A percentile compares a stretch with the other conserved stretches of the same genome.
phyloP scores from a whole-genome alignment of 768 basidiomycete species.

The Suillus placidus region DNA sequence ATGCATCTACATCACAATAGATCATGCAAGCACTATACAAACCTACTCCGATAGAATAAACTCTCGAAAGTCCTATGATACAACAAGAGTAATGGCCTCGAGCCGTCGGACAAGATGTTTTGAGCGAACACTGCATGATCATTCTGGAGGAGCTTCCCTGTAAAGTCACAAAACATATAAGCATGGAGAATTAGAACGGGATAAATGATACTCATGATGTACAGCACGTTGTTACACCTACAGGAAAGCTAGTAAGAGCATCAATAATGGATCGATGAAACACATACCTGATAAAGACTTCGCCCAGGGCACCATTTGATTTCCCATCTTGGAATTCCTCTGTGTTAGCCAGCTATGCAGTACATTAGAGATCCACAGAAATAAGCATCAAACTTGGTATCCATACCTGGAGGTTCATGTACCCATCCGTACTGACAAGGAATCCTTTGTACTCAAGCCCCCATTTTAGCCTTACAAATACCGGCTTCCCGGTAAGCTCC shows the following conservation, averaged over 20 bases:
- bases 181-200: slow-evolving; percentile 3
- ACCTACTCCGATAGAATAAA: not conserved
- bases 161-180: slow-evolving; percentile 41
- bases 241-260: slow-evolving; percentile 17
- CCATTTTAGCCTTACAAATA: slow-evolving; percentile 97
- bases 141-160: slow-evolving; percentile 75
- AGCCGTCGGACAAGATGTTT: not conserved
- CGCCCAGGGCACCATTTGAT: slow-evolving; percentile 95
- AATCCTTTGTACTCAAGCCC: slow-evolving; percentile 99
- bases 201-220: slow-evolving; percentile 75
- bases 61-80: slow-evolving; percentile 3
- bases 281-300: slow-evolving; percentile 94
- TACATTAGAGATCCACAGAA: not conserved
- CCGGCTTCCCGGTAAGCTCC: slow-evolving; percentile 96
- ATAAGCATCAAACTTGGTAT: slow-evolving; percentile 8
- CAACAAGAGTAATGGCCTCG: not conserved
- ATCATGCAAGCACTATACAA: slow-evolving; percentile 1
- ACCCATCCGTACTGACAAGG: slow-evolving; percentile 97
- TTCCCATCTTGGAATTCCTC: slow-evolving; percentile 97
- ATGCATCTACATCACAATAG: not conserved
- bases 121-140: slow-evolving; percentile 12
- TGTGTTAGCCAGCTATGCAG: slow-evolving; percentile 88
- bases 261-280: not conserved
- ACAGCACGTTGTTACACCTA: slow-evolving; percentile 95
- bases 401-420: slow-evolving; percentile 97